Base-by-base conservation (phyloP, 2,329 filamentous ascomycete genomes). In the Rutstroemia sp. region DNA sequence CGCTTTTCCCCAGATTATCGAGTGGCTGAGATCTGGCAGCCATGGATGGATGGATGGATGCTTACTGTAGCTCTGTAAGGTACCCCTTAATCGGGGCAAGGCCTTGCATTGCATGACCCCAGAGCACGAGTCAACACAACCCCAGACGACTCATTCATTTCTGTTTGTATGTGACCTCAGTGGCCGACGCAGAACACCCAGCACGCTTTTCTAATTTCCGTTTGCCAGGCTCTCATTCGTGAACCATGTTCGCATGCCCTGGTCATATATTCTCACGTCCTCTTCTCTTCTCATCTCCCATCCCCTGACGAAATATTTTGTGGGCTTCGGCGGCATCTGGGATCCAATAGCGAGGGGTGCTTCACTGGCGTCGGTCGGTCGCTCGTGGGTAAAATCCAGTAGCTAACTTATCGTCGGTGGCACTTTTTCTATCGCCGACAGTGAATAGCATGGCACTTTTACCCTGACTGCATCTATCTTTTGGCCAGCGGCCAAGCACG, bases 1-100 rank as follows among this genome's bases (percentile, higher is more conserved):
- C 47, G 27, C 27, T 47, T 53, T 53, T 44, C 47, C 27, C 47
- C 42, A 53, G 51, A 53, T 53, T 53, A 34, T 53, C 51, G 51
- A 53, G 51, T 53, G 30, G 51, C 51, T 53, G 27, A 53, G 42
- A 53, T 53, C 51, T 48, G 30, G 10, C 30, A 34, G 30, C 30
- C 30, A 2, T 34, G 30, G 30, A 12, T 34, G 30, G 7, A 30
- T 3, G 27, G 8, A 34, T 23, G 23, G 23, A 23, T 23, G 30
- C 30, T 12, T 34, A 23, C 23, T 3, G 23, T 23, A 14, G 10
- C 14, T 48, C 51, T 42, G 41, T 53, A 53, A 30, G n/a, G n/a
- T 52, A 48, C 51, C 51, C 41, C 51, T 53, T 53, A 53, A 53
- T 37, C 21, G 38, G 47, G 47, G 14, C 30, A 18, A 4, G 42